Percentiles rank a stretch among this genome's conserved stretches.
These are phyloP conservation scores for Nicotiana sylvestris DNA, from an alignment of 257 asterid species.

Conservation along the genomic window DNA sequence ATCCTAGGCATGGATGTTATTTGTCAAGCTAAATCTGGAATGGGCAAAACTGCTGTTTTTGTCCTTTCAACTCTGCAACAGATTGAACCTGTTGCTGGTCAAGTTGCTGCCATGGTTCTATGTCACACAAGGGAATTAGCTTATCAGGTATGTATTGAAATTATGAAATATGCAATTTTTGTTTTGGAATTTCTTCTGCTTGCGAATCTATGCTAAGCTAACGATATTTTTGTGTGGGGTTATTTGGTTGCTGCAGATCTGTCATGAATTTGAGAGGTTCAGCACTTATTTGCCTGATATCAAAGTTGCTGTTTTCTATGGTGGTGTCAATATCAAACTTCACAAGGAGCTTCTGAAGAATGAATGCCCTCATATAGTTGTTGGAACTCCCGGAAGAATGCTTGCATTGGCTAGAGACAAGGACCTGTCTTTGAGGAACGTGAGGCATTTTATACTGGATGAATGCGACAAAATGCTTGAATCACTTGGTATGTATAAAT, in stretches of 20 bases:
- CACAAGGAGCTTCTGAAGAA: too few species aligned
- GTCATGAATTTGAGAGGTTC: too few species aligned
- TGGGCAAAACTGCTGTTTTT: conserved; percentile 95
- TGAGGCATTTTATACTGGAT: too few species aligned
- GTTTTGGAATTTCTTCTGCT: neutral
- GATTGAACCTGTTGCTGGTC: conserved; percentile 83
- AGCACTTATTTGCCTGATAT: too few species aligned
- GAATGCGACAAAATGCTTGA: too few species aligned
- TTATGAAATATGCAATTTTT: neutral
- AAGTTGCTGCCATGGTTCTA: conserved; percentile 78
- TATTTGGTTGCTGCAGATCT: neutral
- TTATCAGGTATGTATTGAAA: conserved; percentile 52
- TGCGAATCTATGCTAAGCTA: neutral
- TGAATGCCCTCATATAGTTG: too few species aligned
- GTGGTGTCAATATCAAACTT: too few species aligned
- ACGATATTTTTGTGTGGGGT: neutral
- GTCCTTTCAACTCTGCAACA: conserved; percentile 83
- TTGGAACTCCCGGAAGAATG: too few species aligned
- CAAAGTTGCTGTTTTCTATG: too few species aligned
- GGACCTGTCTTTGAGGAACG: too few species aligned
- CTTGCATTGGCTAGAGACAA: too few species aligned
- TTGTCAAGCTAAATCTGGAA: conserved; percentile 95
- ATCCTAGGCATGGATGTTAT: conserved; percentile 90
- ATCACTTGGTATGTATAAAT: conserved; percentile 42
- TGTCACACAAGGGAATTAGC: conserved; percentile 86